Conservation (phyloP, 371 early-diverging fungal genomes). For the Mucor circinelloides region DNA sequence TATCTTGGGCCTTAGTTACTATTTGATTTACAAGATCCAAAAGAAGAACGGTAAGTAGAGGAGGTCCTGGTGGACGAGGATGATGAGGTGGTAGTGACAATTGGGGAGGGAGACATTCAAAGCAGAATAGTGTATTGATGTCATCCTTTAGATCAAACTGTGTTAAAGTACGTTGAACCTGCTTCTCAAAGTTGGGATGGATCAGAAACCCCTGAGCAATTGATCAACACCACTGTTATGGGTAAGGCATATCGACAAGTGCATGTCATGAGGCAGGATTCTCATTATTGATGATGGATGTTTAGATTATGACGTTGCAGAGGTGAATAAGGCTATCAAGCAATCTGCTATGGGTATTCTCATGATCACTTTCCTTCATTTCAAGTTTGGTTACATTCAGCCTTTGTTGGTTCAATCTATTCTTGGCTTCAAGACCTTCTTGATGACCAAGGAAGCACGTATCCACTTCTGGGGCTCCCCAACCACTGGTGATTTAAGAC, state of each 20-base stretch:
- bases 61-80: too few relatives aligned
- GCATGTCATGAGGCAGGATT: not conserved
- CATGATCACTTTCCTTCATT: slow-evolving; percentile 76
- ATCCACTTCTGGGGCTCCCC: slow-evolving; percentile 70
- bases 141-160: slow-evolving; percentile 34
- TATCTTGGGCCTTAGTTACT: slow-evolving; percentile 30
- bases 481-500: slow-evolving; percentile 71
- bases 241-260: slow-evolving; percentile 20
- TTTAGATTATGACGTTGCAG: slow-evolving; percentile 75
- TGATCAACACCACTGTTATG: slow-evolving; percentile 35
- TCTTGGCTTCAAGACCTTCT: slow-evolving; percentile 68
- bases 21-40: slow-evolving; percentile 30
- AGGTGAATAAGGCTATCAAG: slow-evolving; percentile 71
- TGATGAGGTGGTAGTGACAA: not conserved
- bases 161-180: slow-evolving; percentile 44
- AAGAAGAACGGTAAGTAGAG: slow-evolving; percentile 41
- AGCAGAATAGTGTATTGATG: too few relatives aligned
- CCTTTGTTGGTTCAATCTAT: slow-evolving; percentile 84
- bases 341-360: slow-evolving; percentile 65
- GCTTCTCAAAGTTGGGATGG: slow-evolving; percentile 46
- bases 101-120: not conserved
- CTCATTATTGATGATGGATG: not conserved
- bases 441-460: slow-evolving; percentile 66
- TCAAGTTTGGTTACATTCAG: slow-evolving; percentile 84
- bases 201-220: slow-evolving; percentile 27